Percentiles rank a stretch among this genome's conserved stretches.
Evolutionary conservation across 2,329 filamentous ascomycete genomes (phyloP).

Genomic region (Claviceps sp.): DNA sequence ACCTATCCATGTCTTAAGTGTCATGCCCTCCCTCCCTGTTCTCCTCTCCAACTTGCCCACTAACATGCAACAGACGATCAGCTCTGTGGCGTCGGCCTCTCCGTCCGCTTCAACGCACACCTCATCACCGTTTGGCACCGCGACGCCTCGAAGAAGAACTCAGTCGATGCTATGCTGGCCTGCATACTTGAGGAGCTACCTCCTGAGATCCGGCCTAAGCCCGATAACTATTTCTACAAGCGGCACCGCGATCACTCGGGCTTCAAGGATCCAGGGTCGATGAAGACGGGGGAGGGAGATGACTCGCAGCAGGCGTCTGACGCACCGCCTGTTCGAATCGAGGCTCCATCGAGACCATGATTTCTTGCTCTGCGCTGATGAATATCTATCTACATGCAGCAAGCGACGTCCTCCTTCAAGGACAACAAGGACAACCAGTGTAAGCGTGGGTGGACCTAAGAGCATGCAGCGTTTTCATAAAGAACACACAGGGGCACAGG

Average conservation of each 20-base stretch:
- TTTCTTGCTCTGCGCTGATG: background rate
- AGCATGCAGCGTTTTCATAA: too few relatives aligned
- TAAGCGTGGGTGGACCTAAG: too few relatives aligned
- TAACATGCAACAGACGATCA: conserved; percentile 49
- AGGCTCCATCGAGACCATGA: conserved; percentile 10
- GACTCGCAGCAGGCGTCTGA: conserved; percentile 32
- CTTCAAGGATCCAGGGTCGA: conserved; percentile 45
- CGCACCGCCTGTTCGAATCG: conserved; percentile 14
- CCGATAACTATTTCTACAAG: conserved; percentile 71
- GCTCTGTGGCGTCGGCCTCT: conserved; percentile 79
- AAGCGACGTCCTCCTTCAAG: too few relatives aligned
- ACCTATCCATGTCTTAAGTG: background rate
- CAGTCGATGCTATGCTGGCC: conserved; percentile 59
- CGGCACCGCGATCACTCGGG: conserved; percentile 79
- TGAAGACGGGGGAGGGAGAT: too few relatives aligned
- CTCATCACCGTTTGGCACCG: conserved; percentile 91
- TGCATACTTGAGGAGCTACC: conserved; percentile 63
- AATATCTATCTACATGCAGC: too few relatives aligned
- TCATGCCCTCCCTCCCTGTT: too few relatives aligned
- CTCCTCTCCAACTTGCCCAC: background rate
- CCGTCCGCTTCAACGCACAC: conserved; percentile 77
- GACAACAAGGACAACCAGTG: too few relatives aligned
- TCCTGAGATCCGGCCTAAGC: conserved; percentile 56
- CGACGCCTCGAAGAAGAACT: conserved; percentile 65
- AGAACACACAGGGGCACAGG: too few relatives aligned